These are phyloP conservation scores for Microdochium nivale DNA, from an alignment of 2,329 filamentous ascomycete genomes.

Conservation along the genomic window DNA sequence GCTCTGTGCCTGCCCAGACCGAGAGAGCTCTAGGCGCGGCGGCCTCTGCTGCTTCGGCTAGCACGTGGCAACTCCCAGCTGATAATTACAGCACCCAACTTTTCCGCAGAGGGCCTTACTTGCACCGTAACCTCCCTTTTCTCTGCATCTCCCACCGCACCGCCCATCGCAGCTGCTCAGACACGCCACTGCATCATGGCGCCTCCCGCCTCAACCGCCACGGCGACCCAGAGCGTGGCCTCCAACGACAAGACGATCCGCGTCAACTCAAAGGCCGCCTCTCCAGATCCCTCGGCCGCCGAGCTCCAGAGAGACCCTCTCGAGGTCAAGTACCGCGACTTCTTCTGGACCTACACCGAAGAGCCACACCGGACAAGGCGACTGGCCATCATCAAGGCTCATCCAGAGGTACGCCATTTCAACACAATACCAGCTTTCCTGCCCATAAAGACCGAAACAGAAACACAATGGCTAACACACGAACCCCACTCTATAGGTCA, in stretches of 20 bases:
- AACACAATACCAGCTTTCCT: no score
- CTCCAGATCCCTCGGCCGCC: constrained; percentile 4
- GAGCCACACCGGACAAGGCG: constrained; percentile 89
- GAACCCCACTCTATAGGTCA: constrained; percentile 51
- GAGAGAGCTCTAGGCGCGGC: no score
- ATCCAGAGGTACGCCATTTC: constrained; percentile 65
- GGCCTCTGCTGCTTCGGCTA: background rate
- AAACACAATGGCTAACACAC: background rate
- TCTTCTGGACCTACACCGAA: constrained; percentile 99
- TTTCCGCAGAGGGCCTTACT: no score
- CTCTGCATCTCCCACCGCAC: no score
- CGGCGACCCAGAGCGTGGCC: background rate
- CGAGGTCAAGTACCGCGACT: constrained; percentile 47
- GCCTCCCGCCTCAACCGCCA: background rate
- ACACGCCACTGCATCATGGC: background rate
- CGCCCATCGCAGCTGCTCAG: no score
- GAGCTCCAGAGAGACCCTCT: constrained; percentile 25
- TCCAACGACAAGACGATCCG: constrained; percentile 8
- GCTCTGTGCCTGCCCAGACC: no score
- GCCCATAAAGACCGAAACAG: constrained; percentile 1
- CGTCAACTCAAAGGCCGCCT: constrained; percentile 12
- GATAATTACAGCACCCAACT: background rate
- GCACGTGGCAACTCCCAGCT: background rate
- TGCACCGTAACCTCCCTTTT: no score
- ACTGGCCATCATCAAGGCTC: constrained; percentile 93